Base-by-base conservation (phyloP, 805 yeast species). In the Danielia reshetovae region DNA sequence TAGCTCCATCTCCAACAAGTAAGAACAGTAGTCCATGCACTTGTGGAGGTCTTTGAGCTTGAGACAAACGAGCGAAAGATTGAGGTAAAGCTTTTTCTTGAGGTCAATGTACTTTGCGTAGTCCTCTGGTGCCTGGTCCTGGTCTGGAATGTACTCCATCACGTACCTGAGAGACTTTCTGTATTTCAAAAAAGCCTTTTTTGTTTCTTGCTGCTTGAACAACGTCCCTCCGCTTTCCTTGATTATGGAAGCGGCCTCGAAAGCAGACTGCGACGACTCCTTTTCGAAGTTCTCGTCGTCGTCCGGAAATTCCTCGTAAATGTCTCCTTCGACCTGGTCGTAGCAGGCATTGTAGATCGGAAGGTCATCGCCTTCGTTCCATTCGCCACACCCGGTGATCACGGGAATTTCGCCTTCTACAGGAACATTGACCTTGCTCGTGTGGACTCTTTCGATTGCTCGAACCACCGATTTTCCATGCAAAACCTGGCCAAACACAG, bases 281-380 rank as follows among this genome's bases (percentile, higher is more conserved):
- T 73, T 72, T 37, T 74, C 79, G 31, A 81, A 75, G 38, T 69
- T 56, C 14, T 30, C 46, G 46, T 83, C 86, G 54, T 85, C 94
- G 40, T 79, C 88, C 0, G 93, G 94, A 46, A 68, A 76, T 54
- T 84, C 93, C 57, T 84, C 93, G 48, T 70, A 85, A 0, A 74
- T 54, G 48, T 85, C 94, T 6, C 85, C 86, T 1, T 82, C 87
- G 6, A 78, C 63, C 0, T 60, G 50, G 39, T 74, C 75, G 46
- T 76, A 75, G 30, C 82, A 72, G 0, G 88, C 85, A 46, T 79
- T 78, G 46, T 49, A 74, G 2, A 80, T 66, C 0, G 90, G 90
- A 2, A 79, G 54, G 0, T 54, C 68, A 63, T 74, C 71, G 0
- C 55, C 55, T 7, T 66, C 70, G 5, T 57, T 43, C 89, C 90